Evolutionary conservation across 768 basidiomycete genomes (phyloP).

Genomic region (Mycena capillaripes): DNA sequence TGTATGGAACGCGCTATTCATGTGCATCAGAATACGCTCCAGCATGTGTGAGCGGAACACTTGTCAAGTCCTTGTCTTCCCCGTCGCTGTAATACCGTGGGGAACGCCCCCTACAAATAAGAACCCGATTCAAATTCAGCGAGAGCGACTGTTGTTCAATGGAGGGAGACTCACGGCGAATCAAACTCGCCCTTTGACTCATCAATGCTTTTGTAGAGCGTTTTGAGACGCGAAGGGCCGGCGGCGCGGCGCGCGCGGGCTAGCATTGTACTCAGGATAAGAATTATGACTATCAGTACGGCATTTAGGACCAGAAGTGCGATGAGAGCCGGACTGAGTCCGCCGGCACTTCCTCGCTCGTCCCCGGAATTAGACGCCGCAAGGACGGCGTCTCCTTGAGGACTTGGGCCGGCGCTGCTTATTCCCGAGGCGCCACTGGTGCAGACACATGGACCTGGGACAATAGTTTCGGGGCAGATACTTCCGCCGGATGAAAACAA

Average conservation of each 20-base stretch:
- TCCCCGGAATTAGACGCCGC: neutral
- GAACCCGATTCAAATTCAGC: no score
- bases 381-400: neutral
- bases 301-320: neutral
- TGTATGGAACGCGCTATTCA: neutral
- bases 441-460: neutral
- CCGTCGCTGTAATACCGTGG: neutral
- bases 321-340: neutral
- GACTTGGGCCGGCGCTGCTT: neutral
- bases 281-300: neutral
- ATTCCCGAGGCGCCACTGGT: neutral
- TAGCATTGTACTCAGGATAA: neutral
- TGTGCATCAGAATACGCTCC: neutral
- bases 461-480: constrained; percentile 5
- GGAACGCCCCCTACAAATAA: neutral
- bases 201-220: neutral
- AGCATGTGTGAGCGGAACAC: neutral
- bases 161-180: neutral
- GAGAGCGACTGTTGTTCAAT: neutral
- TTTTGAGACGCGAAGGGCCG: neutral
- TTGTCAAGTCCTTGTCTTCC: neutral
- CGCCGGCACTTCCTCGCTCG: neutral
- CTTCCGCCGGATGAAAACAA: constrained; percentile 4
- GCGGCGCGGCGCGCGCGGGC: neutral
- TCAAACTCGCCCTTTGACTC: neutral